Evolutionary conservation across 169 alveolate genomes (phyloP).

Genomic region (Perkinsus olseni): DNA sequence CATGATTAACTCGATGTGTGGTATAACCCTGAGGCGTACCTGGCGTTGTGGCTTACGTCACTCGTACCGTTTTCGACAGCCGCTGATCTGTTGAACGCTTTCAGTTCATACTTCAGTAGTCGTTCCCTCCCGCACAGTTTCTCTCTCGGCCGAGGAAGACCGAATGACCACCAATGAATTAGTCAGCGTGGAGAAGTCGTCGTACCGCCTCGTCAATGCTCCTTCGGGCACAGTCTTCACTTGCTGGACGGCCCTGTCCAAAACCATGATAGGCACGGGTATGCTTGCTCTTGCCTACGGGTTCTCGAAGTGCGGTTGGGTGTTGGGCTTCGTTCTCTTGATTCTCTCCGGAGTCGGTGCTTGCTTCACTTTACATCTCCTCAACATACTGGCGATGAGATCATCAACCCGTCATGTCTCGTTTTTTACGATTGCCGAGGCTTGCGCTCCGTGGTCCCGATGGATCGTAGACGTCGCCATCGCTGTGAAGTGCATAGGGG

Average conservation of each 20-base stretch:
- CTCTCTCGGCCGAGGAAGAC: too few species aligned
- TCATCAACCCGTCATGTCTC: neutral
- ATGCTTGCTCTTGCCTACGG: neutral
- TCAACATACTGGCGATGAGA: neutral
- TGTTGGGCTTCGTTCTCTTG: neutral
- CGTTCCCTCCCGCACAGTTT: too few species aligned
- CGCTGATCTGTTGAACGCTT: too few species aligned
- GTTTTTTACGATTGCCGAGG: neutral
- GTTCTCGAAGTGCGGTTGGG: neutral
- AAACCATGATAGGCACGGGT: neutral
- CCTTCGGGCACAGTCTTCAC: neutral
- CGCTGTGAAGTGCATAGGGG: neutral
- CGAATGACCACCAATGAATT: too few species aligned
- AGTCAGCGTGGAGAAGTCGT: too few species aligned
- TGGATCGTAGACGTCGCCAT: neutral
- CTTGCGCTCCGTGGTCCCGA: neutral
- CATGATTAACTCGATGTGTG: too few species aligned
- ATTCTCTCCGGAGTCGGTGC: neutral
- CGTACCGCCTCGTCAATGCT: neutral
- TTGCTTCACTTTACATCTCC: neutral
- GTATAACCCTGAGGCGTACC: too few species aligned
- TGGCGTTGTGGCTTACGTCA: too few species aligned
- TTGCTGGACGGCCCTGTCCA: neutral
- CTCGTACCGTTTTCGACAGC: too few species aligned
- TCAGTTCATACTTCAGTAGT: too few species aligned